Conservation (phyloP, 768 basidiomycete species). For the Suillus subalutaceus region DNA sequence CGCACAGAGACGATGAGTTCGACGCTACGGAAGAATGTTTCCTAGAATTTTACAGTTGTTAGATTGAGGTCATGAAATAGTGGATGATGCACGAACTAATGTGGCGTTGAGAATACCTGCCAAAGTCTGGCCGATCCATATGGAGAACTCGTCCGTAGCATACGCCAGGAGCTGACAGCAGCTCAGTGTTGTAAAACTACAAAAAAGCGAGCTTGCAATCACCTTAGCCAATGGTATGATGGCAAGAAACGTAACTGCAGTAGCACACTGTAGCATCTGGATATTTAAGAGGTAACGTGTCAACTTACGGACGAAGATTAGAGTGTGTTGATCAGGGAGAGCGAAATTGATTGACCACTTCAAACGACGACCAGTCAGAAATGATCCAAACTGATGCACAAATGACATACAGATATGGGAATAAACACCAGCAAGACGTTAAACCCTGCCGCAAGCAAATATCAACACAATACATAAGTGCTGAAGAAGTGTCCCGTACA, state of each 20-base stretch:
- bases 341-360: conserved; percentile 79
- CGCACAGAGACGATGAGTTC: too few relatives aligned
- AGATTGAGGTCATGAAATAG: too few relatives aligned
- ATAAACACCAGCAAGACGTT: conserved; percentile 75
- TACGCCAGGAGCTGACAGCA: conserved; percentile 44
- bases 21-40: too few relatives aligned
- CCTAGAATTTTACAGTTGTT: too few relatives aligned
- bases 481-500: conserved; percentile 45
- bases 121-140: too few relatives aligned
- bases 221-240: conserved; percentile 88
- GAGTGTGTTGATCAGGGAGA: conserved; percentile 50
- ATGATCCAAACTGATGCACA: conserved; percentile 1
- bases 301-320: conserved; percentile 72
- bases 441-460: conserved; percentile 47
- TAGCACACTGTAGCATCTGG: not conserved
- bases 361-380: conserved; percentile 9
- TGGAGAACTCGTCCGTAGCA: too few relatives aligned
- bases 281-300: not conserved
- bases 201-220: not conserved
- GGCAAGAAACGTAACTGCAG: conserved; percentile 73
- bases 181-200: conserved; percentile 1
- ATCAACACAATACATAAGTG: conserved; percentile 10
- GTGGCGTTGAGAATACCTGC: too few relatives aligned
- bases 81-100: too few relatives aligned
- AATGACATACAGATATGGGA: conserved; percentile 59